Evolutionary conservation across 306 rosid genomes (phyloP).

Genomic region (Glycyrrhiza uralensis): DNA sequence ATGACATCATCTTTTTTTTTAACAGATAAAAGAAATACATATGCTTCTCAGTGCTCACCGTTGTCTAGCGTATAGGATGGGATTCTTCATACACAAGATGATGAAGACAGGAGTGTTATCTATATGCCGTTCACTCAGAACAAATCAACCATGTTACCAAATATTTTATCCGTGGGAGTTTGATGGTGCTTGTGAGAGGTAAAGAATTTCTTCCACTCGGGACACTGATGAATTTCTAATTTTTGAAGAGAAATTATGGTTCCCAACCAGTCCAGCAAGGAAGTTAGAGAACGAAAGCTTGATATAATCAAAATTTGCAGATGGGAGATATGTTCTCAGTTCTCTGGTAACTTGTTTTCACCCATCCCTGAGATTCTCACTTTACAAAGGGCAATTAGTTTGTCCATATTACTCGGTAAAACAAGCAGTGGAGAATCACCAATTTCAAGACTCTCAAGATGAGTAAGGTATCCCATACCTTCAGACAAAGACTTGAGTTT

Average conservation of each 20-base stretch:
- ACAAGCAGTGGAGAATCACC: neutral
- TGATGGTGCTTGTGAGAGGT: too few relatives aligned
- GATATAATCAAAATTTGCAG: neutral
- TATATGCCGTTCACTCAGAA: too few relatives aligned
- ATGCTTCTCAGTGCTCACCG: too few relatives aligned
- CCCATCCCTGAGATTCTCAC: accelerated
- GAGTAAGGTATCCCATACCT: neutral
- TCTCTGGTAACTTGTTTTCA: neutral
- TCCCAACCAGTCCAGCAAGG: neutral
- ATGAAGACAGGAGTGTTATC: too few relatives aligned
- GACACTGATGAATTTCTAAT: accelerated
- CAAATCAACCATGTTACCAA: too few relatives aligned
- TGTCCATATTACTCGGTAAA: neutral
- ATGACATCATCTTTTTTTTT: too few relatives aligned
- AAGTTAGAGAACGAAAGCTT: neutral
- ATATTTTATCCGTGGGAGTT: too few relatives aligned
- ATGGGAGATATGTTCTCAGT: neutral
- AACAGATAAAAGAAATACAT: too few relatives aligned
- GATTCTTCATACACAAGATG: too few relatives aligned
- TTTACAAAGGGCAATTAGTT: neutral
- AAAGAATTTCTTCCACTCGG: neutral
- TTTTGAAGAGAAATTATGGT: neutral
- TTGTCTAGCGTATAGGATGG: too few relatives aligned
- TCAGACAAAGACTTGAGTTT: neutral
- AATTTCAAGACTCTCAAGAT: neutral